These are phyloP conservation scores for Saccharomyces paradoxus DNA, from an alignment of 805 yeast species.

Conservation along the genomic window DNA sequence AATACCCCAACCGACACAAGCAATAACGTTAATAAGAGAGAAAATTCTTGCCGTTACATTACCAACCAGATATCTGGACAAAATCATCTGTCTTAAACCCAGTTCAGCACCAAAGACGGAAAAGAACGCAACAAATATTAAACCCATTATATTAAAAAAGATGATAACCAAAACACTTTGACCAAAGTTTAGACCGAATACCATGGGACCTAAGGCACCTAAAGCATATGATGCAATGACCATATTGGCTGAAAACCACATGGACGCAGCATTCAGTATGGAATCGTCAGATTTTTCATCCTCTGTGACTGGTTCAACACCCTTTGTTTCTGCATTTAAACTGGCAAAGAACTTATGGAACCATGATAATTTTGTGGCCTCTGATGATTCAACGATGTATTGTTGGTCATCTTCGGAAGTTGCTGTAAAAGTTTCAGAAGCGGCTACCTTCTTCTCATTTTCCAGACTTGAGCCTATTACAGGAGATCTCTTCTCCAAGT, in stretches of 20 bases:
- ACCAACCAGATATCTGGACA: constrained; percentile 73
- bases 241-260: constrained; percentile 89
- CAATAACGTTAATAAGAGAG: constrained; percentile 66
- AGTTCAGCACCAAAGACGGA: constrained; percentile 76
- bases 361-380: constrained; percentile 11
- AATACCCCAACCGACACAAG: constrained; percentile 93
- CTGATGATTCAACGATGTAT: constrained; percentile 11
- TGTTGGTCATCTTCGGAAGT: constrained; percentile 1
- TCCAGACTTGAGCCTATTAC: neutral
- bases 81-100: constrained; percentile 81
- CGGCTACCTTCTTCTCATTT: neutral
- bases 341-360: constrained; percentile 16
- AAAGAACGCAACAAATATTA: constrained; percentile 69
- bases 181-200: constrained; percentile 65
- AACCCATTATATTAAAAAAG: constrained; percentile 68
- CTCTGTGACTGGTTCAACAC: constrained; percentile 73
- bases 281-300: constrained; percentile 66
- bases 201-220: constrained; percentile 62
- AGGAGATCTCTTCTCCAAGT: neutral
- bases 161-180: constrained; percentile 58
- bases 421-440: neutral
- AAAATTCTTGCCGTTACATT: constrained; percentile 66
- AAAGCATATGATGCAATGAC: constrained; percentile 76
- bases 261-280: constrained; percentile 61
- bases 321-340: constrained; percentile 53